These are phyloP conservation scores for Blastomyces silverae DNA, from an alignment of 2,329 filamentous ascomycete species.

Conservation along the genomic window DNA sequence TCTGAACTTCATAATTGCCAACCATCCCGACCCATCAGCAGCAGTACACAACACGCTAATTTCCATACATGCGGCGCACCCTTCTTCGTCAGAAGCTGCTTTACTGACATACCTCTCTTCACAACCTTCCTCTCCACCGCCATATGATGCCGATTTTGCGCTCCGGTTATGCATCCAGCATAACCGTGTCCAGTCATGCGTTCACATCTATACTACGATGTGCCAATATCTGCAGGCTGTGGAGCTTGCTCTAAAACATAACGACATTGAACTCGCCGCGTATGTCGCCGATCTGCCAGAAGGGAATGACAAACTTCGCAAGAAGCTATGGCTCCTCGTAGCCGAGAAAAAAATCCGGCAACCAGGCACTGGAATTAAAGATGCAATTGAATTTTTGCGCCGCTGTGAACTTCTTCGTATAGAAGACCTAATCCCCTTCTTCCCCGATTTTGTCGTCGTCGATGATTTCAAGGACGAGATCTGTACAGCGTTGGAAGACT, in stretches of 20 bases:
- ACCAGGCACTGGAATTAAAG: constrained; percentile 78
- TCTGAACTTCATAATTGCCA: constrained; percentile 82
- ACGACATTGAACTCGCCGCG: constrained; percentile 82
- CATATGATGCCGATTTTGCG: constrained; percentile 93
- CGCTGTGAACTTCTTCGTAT: constrained; percentile 88
- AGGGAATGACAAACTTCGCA: constrained; percentile 70
- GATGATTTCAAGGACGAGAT: constrained; percentile 99
- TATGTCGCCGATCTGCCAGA: constrained; percentile 79
- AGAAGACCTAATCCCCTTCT: constrained; percentile 95
- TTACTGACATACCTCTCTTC: constrained; percentile 84
- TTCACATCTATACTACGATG: constrained; percentile 97
- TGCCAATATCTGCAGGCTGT: constrained; percentile 89
- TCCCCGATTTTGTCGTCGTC: constrained; percentile 96
- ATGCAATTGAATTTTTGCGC: constrained; percentile 87
- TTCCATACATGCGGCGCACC: constrained; percentile 85
- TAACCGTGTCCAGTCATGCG: constrained; percentile 84
- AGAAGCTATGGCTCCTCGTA: constrained; percentile 91
- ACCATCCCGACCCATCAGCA: constrained; percentile 67
- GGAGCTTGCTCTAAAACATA: constrained; percentile 80
- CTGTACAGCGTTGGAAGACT: constrained; percentile 85
- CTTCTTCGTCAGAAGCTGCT: constrained; percentile 74
- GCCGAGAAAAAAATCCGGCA: constrained; percentile 84
- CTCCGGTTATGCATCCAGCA: constrained; percentile 92
- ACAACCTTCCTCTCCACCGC: constrained; percentile 75
- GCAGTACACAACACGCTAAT: constrained; percentile 96